phyloP scores from a whole-genome alignment of 2,329 filamentous ascomycete genomes.

The Penicillium sp. region DNA sequence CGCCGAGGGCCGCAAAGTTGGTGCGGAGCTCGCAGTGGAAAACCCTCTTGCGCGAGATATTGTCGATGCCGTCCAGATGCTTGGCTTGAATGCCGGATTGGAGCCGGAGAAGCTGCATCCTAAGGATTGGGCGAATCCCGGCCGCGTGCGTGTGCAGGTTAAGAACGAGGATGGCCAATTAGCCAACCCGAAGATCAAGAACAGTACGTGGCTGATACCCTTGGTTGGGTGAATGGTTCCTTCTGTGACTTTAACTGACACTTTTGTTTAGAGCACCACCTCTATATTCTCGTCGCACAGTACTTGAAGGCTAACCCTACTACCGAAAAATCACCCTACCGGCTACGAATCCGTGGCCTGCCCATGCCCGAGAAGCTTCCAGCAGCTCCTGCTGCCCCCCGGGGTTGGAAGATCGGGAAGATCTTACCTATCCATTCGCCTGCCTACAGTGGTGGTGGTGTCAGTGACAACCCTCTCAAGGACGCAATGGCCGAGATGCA shows the following conservation, averaged over 20 bases:
- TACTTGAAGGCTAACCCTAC: conserved; percentile 73
- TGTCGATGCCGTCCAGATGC: conserved; percentile 67
- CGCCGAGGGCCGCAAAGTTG: conserved; percentile 71
- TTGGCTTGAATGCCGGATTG: conserved; percentile 58
- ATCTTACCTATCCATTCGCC: conserved; percentile 80
- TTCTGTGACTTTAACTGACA: background rate
- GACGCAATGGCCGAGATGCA: conserved; percentile 97
- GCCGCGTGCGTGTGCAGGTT: conserved; percentile 71
- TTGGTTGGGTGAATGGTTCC: background rate
- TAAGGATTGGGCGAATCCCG: conserved; percentile 95
- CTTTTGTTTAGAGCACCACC: conserved; percentile 58
- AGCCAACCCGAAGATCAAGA: conserved; percentile 50
- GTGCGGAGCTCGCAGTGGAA: conserved; percentile 59
- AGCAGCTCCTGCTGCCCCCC: conserved; percentile 65
- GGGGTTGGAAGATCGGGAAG: conserved; percentile 81
- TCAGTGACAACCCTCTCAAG: conserved; percentile 87
- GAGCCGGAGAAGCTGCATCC: conserved; percentile 89
- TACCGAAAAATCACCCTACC: conserved; percentile 60
- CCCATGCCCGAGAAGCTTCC: conserved; percentile 59
- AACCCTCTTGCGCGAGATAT: conserved; percentile 87
- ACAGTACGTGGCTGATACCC: conserved; percentile 44
- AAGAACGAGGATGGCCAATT: conserved; percentile 47
- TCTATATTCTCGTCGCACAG: conserved; percentile 69
- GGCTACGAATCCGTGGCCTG: conserved; percentile 64
- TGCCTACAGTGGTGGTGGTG: conserved; percentile 82